Evolutionary conservation across 2,329 filamentous ascomycete genomes (phyloP), one percentile per base, ranked within the genome.

Genomic region (Apiospora saccharicola): DNA sequence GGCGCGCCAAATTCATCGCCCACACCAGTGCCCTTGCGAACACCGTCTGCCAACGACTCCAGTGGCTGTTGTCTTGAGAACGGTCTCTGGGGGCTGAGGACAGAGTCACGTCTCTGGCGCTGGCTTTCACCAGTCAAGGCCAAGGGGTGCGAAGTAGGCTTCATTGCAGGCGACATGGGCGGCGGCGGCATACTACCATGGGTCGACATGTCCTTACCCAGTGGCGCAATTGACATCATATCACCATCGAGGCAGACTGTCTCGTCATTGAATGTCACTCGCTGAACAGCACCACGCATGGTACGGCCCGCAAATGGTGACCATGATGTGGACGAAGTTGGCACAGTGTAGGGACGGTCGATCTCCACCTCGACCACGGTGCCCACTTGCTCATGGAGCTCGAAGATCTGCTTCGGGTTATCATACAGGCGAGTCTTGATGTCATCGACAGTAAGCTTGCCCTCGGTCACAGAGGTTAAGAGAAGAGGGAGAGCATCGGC

Each of bases 351-450:
- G 1, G 91, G 88, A 64, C 93, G 90, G 79, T 94, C 93, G 76
- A 95, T 86, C 82, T 95, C 93, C 30, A 94, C 88, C 84, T 95
- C 93, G 47, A 95, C 87, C 6, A 89, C 90, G 49, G 92, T 91
- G 72, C 91, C 91, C n/a, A 88, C 83, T 82, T 95, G 93, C 76
- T 95, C 93, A 75, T 95, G 93, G 69, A 95, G 88, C 84, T 95
- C 93, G 76, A 95, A 95, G 77, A 95, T 95, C 79, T 89, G 89
- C 84, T 92, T 93, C 3, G 93, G 93, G 80, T 94, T 95, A 79
- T 94, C 91, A 80, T 95, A 92, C 67, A 95, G 87, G 57, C 92
- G 90, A 71, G 83, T 80, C 79, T 90, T 92, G 80, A 95, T 88
- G 79, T 95, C 93, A 44, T 95, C 92, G 47, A 95, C 83, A 4